These are phyloP conservation scores for Colletotrichum kahawae DNA, from an alignment of 2,329 filamentous ascomycete species.

Conservation along the genomic window DNA sequence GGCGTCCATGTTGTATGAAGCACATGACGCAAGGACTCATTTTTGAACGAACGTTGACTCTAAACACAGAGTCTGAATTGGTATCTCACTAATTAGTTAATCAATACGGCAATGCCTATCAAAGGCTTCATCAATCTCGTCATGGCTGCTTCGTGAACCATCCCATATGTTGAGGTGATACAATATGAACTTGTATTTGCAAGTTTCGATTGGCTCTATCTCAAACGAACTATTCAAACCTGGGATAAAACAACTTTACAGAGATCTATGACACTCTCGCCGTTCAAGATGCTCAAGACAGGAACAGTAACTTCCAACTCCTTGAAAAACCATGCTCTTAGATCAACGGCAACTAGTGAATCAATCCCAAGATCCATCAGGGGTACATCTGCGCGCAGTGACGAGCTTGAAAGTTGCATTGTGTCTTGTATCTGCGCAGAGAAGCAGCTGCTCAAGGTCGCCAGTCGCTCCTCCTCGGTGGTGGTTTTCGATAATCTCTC, in stretches of 20 bases:
- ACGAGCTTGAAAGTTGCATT: not conserved
- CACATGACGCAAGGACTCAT: not conserved
- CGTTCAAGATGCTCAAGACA: constrained; percentile 48
- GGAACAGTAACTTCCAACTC: constrained; percentile 47
- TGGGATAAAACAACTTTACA: not conserved
- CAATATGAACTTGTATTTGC: not conserved
- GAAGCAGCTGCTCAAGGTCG: not conserved
- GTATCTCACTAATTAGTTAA: too few relatives aligned
- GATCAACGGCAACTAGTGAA: constrained; percentile 34
- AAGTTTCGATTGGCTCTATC: not conserved
- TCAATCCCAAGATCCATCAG: constrained; percentile 27
- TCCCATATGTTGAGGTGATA: not conserved
- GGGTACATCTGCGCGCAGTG: not conserved
- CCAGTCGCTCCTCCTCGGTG: not conserved
- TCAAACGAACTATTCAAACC: not conserved
- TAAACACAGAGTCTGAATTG: not conserved
- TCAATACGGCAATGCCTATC: not conserved
- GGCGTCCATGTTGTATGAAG: too few relatives aligned
- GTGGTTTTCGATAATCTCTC: not conserved
- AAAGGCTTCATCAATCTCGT: not conserved
- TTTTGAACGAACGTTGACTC: not conserved
- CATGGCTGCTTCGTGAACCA: not conserved
- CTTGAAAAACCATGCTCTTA: constrained; percentile 52
- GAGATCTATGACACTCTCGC: constrained; percentile 24
- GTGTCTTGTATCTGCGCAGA: not conserved